These are phyloP conservation scores for Russula griseocarnosa DNA, from an alignment of 768 basidiomycete species.

Conservation along the genomic window DNA sequence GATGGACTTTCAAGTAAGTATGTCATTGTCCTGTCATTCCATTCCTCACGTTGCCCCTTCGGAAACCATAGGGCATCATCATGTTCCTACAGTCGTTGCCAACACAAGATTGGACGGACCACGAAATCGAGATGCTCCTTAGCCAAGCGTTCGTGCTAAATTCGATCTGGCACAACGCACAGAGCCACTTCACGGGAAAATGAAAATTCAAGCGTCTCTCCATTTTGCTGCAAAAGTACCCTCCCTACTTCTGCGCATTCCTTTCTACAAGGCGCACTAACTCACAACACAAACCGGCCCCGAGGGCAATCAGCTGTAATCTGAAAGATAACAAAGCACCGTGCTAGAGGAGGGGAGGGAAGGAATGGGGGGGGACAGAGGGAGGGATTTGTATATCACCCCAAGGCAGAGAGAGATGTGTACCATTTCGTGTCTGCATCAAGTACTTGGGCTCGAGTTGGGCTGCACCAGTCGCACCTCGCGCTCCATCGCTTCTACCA, in stretches of 20 bases:
- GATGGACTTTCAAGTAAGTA: conserved; percentile 93
- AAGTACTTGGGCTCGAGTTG: conserved; percentile 33
- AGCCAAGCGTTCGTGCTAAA: conserved; percentile 94
- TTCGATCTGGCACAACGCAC: conserved; percentile 90
- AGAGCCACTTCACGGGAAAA: conserved; percentile 75
- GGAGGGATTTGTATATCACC: conserved; percentile 7
- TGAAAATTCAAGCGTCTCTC: conserved; percentile 25
- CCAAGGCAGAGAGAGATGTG: conserved; percentile 30
- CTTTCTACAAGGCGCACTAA: conserved; percentile 1
- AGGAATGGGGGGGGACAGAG: not conserved
- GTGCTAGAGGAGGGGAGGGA: not conserved
- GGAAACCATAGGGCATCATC: conserved; percentile 75
- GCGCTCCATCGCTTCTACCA: conserved; percentile 57
- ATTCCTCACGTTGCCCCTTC: not conserved
- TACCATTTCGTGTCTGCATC: conserved; percentile 18
- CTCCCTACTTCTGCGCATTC: conserved; percentile 5
- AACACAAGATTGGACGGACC: conserved; percentile 91
- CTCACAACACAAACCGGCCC: not conserved
- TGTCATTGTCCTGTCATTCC: not conserved
- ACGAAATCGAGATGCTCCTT: conserved; percentile 91
- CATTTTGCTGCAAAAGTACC: not conserved
- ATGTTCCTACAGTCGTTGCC: conserved; percentile 96
- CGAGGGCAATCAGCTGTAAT: conserved; percentile 6
- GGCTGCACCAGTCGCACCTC: conserved; percentile 53
- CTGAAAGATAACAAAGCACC: conserved; percentile 1